Base-by-base conservation (phyloP, 192 early-diverging fungal species). In the Physocladia obscura region DNA sequence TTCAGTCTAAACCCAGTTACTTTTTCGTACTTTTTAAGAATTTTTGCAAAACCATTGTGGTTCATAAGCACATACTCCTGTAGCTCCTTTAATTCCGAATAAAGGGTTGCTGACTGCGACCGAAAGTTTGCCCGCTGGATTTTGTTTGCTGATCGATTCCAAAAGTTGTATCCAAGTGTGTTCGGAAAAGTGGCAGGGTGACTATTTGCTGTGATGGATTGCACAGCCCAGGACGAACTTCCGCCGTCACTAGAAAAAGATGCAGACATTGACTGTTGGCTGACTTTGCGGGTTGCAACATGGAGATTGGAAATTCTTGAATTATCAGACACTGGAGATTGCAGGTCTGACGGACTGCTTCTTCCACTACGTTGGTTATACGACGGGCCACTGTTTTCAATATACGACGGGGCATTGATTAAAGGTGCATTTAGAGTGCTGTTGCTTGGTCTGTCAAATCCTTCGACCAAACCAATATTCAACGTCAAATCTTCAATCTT, bases 21-120 rank as follows among this genome's bases (percentile, higher is more conserved):
- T 76, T 98, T 98, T 78, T 98, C 96, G 71, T 90, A 98, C 81
- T 98, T 98, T 82, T 98, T 98, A 21, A 95, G 77, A 71, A 96
- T 94, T 75, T 98, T 98, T 79, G 83, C 80, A 76, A 96, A 98
- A 19, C 93, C 96, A 0, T 93, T 96, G 65, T 87, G 79, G 84
- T 98, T 96, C 51, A 96, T 84, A 39, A 91, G 88, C 21, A 90
- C 90, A 72, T 90, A 98, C 1, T 92, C 90, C 35, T 92, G 90
- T 13, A 98, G 81, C 63, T 96, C 94, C 29, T 87, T 88, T 0
- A 96, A 79, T 52, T 88, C 69, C 37, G 95, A 91, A 75, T 91
- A 98, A 47, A 95, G 77, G 57, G 94, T 87, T 47, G 90, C 84
- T 0, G 86, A 78, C 30, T 71, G 70, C 57, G 78, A 65, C n/a